Conservation (phyloP, 2,329 filamentous ascomycete species). For the Paecilomyces sp. region DNA sequence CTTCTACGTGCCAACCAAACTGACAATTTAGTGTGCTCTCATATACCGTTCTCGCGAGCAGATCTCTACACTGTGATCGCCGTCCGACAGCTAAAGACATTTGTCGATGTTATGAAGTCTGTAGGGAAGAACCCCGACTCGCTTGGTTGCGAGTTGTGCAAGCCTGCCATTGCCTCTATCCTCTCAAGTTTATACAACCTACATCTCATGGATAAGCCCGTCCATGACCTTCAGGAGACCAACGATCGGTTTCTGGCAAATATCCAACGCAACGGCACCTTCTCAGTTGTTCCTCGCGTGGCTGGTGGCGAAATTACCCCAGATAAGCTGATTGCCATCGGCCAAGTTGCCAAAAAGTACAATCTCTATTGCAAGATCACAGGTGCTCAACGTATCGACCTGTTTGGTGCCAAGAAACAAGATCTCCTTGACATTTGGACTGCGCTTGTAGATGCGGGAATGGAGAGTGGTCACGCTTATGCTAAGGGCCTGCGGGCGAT, state of each 20-base stretch:
- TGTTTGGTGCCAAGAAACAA: conserved; percentile 87
- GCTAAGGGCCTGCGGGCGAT: conserved; percentile 83
- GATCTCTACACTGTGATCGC: conserved; percentile 88
- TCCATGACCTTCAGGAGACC: conserved; percentile 76
- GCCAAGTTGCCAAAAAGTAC: conserved; percentile 76
- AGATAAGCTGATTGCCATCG: conserved; percentile 76
- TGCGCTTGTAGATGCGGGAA: conserved; percentile 69
- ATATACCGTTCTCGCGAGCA: conserved; percentile 75
- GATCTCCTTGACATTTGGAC: conserved; percentile 79
- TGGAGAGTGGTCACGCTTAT: conserved; percentile 88
- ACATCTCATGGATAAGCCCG: conserved; percentile 65
- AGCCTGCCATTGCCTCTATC: conserved; percentile 74
- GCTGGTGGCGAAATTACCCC: conserved; percentile 82
- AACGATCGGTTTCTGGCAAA: conserved; percentile 85
- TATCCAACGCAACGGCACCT: conserved; percentile 86
- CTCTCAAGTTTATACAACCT: conserved; percentile 76
- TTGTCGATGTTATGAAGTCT: conserved; percentile 69
- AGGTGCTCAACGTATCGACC: conserved; percentile 82
- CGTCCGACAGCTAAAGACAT: conserved; percentile 67
- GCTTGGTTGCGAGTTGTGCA: conserved; percentile 81
- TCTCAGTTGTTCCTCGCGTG: conserved; percentile 78
- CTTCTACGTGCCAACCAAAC: not conserved
- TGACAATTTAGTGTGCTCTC: conserved; percentile 57
- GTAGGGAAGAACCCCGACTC: conserved; percentile 65
- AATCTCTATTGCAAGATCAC: conserved; percentile 87